Evolutionary conservation across 305 asterid genomes (phyloP).

Genomic region (Euphrasia arctica): DNA sequence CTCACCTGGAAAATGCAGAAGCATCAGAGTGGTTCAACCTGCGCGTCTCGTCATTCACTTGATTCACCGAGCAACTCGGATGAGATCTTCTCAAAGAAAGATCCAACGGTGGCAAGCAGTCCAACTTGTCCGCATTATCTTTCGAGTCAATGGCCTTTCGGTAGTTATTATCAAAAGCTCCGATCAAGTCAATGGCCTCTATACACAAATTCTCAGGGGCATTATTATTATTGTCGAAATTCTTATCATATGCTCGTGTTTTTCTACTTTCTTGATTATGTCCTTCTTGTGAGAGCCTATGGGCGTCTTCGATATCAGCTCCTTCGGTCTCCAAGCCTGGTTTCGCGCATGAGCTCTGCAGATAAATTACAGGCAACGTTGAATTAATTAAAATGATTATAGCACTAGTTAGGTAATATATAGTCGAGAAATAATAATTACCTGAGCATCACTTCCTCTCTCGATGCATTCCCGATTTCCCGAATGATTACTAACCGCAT

Average conservation of each 20-base stretch:
- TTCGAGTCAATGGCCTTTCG: conserved; percentile 42
- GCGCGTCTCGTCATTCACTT: conserved; percentile 54
- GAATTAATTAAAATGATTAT: neutral
- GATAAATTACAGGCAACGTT: conserved; percentile 4
- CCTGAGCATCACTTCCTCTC: conserved; percentile 96
- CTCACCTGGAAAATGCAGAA: conserved; percentile 89
- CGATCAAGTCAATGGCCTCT: conserved; percentile 85
- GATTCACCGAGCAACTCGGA: conserved; percentile 69
- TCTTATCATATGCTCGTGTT: conserved; percentile 28
- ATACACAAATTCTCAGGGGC: conserved; percentile 33
- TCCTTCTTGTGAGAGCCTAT: conserved; percentile 25
- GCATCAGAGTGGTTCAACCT: conserved; percentile 78
- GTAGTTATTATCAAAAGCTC: conserved; percentile 60
- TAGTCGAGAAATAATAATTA: conserved; percentile 22
- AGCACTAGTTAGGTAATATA: neutral
- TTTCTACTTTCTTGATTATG: conserved; percentile 28
- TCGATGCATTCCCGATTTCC: conserved; percentile 68
- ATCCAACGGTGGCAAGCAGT: conserved; percentile 52
- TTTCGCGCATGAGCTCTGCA: conserved; percentile 91
- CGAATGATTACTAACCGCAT: conserved; percentile 61
- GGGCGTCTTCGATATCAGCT: conserved; percentile 33
- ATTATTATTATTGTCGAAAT: conserved; percentile 23
- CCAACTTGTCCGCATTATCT: conserved; percentile 44
- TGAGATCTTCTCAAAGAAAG: conserved; percentile 74
- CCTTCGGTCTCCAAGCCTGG: conserved; percentile 67